Base-by-base conservation (phyloP, 768 basidiomycete species). In the Tephrocybe rancida region DNA sequence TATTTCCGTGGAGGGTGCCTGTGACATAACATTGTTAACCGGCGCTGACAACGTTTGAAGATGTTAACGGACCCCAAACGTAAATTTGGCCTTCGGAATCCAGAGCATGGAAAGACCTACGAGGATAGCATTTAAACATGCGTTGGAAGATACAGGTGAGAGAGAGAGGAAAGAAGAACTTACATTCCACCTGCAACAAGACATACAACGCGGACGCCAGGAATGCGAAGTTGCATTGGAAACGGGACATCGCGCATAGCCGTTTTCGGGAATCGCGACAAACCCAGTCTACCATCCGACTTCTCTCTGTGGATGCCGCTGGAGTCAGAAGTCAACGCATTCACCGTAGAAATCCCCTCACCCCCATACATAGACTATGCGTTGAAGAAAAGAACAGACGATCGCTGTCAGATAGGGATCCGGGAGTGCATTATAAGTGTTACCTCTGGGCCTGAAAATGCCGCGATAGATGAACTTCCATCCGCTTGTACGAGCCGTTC, bases 21-120 rank as follows among this genome's bases (percentile, higher is more conserved):
- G 48, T 7, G 16, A 30, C 10, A 50, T 27, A 50, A 41, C 11
- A 21, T n/a, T 51, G 61, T 48, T 16, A 51, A 27, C 19, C 52
- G 51, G 24, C 14, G 25, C 35, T 43, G 22, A 41, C 44, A 27
- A 38, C 10, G 10, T 51, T 21, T 21, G 27, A 49, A 43, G 44
- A 22, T 5, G 11, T 13, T 1, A 39, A 63, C 73, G 54, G 61
- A 90, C 91, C 94, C 91, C 93, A 95, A n/a, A 86, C 86, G 62
- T 86, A 79, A 21, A 95, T 70, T 27, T 72, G 69, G 6, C 93
- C 93, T 44, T 80, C 67, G 1, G 89, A 85, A 67, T 94, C 90
- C 35, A 95, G 70, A 2, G 90, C 92, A 62, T 93, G 88, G 69
- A 93, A 95, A 27, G 87, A 90, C 91, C 91, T 94, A 54, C 47